Percentiles rank a stretch among this genome's conserved stretches.
These are phyloP conservation scores for Magnusiomyces sp. DNA, from an alignment of 1,139 yeast species.

Conservation along the genomic window DNA sequence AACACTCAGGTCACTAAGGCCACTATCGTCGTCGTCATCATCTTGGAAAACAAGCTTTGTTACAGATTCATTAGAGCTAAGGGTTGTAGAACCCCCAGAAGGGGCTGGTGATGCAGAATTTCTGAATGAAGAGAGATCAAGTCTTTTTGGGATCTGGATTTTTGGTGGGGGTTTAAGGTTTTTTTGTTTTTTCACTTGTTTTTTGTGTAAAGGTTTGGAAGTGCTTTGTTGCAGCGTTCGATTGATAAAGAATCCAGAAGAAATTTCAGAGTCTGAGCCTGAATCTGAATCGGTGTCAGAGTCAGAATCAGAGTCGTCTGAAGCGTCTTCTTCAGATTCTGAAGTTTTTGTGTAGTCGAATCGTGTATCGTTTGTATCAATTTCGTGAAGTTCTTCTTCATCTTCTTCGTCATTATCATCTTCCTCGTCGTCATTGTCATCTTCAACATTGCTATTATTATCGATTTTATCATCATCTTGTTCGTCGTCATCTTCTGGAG, in stretches of 20 bases:
- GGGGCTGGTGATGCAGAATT: constrained; percentile 6
- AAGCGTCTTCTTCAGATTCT: not conserved
- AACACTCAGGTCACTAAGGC: constrained; percentile 12
- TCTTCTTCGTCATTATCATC: no score
- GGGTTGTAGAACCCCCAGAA: not conserved
- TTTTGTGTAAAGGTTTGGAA: not conserved
- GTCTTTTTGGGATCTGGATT: constrained; percentile 20
- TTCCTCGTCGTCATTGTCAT: constrained; percentile 9
- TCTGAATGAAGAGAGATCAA: constrained; percentile 19
- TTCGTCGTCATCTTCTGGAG: not conserved
- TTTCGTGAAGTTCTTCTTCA: no score
- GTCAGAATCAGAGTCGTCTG: constrained; percentile 8
- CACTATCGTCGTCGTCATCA: constrained; percentile 11
- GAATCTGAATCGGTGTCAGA: constrained; percentile 3
- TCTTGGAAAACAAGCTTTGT: not conserved
- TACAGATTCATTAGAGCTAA: not conserved
- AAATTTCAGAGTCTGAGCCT: not conserved
- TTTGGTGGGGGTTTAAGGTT: constrained; percentile 16
- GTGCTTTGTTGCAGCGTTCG: no score
- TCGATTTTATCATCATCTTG: not conserved
- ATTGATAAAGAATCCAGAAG: no score
- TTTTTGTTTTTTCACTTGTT: constrained; percentile 17
- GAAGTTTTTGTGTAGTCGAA: not conserved
- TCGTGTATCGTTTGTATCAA: not conserved
- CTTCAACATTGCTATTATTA: not conserved